Conservation (phyloP, 306 rosid species). For the Lathyrus sativus region DNA sequence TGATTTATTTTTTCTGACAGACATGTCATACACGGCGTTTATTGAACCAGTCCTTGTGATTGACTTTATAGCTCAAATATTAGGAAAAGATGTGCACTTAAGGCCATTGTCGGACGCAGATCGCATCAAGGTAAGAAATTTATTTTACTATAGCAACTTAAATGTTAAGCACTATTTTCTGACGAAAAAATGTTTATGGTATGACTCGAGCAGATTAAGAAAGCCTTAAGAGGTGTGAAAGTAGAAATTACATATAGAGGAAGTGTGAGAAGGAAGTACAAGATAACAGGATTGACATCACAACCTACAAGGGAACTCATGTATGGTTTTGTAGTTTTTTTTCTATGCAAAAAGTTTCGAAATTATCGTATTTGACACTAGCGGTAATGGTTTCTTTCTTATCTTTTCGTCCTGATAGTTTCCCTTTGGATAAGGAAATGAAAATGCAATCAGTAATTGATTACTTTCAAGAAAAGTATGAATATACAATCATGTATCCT, state of each 20-base stretch:
- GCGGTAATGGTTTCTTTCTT: slow-evolving; percentile 13
- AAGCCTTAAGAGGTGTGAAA: slow-evolving; percentile 57
- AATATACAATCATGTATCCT: slow-evolving; percentile 45
- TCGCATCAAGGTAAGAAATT: slow-evolving; percentile 48
- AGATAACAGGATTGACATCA: slow-evolving; percentile 56
- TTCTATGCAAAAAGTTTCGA: not conserved
- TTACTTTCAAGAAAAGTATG: slow-evolving; percentile 55
- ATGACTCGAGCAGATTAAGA: slow-evolving; percentile 48
- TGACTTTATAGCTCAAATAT: slow-evolving; percentile 53
- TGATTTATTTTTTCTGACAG: slow-evolving; percentile 31
- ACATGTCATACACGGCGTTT: slow-evolving; percentile 54
- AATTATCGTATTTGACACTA: not conserved
- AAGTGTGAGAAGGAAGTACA: slow-evolving; percentile 55
- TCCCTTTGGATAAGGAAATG: slow-evolving; percentile 55
- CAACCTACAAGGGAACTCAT: slow-evolving; percentile 58
- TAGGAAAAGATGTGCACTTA: slow-evolving; percentile 50
- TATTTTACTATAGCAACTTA: not conserved
- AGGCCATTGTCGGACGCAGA: slow-evolving; percentile 53
- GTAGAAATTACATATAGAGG: slow-evolving; percentile 57
- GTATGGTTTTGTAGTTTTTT: slow-evolving; percentile 35
- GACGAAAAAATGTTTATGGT: slow-evolving; percentile 10
- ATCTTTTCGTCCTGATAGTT: slow-evolving; percentile 40
- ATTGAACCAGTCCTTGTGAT: slow-evolving; percentile 61
- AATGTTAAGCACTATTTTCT: slow-evolving; percentile 10
- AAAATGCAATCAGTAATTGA: slow-evolving; percentile 60